phyloP scores from a whole-genome alignment of 2,329 filamentous ascomycete species.

The Aspergillus bombycis region DNA sequence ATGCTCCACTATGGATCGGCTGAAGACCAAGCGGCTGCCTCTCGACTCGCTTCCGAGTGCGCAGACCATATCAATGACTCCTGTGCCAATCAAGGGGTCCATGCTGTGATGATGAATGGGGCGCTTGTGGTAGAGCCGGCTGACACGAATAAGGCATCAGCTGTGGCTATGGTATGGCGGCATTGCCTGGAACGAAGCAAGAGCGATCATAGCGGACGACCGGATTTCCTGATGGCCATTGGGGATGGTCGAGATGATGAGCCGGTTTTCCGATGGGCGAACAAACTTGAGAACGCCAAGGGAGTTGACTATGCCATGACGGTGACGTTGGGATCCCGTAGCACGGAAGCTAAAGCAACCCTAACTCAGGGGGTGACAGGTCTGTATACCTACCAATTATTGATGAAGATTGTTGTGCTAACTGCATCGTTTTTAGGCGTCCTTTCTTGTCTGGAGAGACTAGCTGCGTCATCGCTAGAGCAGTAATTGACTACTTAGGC shows the following conservation, averaged over 20 bases:
- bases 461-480: constrained; percentile 41
- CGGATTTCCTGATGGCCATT: constrained; percentile 87
- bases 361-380: constrained; percentile 90
- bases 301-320: constrained; percentile 73
- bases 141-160: constrained; percentile 85
- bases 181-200: constrained; percentile 62
- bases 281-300: constrained; percentile 65
- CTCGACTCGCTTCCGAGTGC: constrained; percentile 82
- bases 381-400: constrained; percentile 48
- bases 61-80: constrained; percentile 95
- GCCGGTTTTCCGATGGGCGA: constrained; percentile 92
- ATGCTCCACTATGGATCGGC: constrained; percentile 88
- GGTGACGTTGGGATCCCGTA: constrained; percentile 82
- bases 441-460: constrained; percentile 57
- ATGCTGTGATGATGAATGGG: constrained; percentile 78
- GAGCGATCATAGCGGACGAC: constrained; percentile 42
- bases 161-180: constrained; percentile 73
- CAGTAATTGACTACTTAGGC: not conserved
- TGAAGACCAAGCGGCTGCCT: constrained; percentile 74
- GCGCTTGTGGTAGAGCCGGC: constrained; percentile 82
- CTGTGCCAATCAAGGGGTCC: constrained; percentile 79
- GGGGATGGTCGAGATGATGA: constrained; percentile 94
- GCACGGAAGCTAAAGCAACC: constrained; percentile 83
- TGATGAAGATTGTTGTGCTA: constrained; percentile 8
- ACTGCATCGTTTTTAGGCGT: constrained; percentile 45